These are phyloP conservation scores for Kodamaea arcana DNA, from an alignment of 1,139 yeast genomes.

Conservation along the genomic window DNA sequence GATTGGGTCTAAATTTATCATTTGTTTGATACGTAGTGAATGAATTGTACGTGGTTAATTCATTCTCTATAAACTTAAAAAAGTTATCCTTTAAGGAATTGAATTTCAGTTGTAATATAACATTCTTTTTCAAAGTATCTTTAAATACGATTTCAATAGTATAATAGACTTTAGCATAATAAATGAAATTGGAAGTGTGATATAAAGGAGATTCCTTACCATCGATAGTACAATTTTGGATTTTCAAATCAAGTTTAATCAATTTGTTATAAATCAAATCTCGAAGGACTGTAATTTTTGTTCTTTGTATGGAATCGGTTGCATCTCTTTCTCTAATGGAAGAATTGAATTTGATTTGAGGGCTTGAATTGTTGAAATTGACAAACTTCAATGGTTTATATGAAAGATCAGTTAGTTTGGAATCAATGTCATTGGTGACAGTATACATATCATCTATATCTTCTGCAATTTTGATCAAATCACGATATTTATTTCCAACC, in stretches of 20 bases:
- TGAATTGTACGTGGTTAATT: constrained; percentile 23
- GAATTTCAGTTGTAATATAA: constrained; percentile 17
- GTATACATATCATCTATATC: constrained; percentile 55
- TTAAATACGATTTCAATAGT: constrained; percentile 26
- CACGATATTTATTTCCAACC: constrained; percentile 66
- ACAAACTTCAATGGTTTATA: constrained; percentile 30
- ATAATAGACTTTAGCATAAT: constrained; percentile 33
- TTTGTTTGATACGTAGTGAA: constrained; percentile 9
- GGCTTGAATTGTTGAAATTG: constrained; percentile 20
- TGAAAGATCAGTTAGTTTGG: constrained; percentile 29
- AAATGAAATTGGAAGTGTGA: constrained; percentile 29
- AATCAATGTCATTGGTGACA: constrained; percentile 28
- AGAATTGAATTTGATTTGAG: constrained; percentile 20
- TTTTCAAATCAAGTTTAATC: constrained; percentile 22
- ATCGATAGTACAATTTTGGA: constrained; percentile 8
- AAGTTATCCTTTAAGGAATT: constrained; percentile 23
- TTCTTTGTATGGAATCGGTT: constrained; percentile 10
- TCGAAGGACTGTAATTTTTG: constrained; percentile 22
- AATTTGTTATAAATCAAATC: constrained; percentile 28
- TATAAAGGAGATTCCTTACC: constrained; percentile 7
- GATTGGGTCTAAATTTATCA: constrained; percentile 17
- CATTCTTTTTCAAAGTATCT: constrained; percentile 17
- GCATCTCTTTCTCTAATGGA: constrained; percentile 14
- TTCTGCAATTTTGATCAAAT: constrained; percentile 65
- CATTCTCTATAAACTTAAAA: constrained; percentile 18